Percentiles rank a stretch among this genome's conserved stretches.
These are phyloP conservation scores for Aspergillus aculeatus DNA, from an alignment of 2,329 filamentous ascomycete species.

Conservation along the genomic window DNA sequence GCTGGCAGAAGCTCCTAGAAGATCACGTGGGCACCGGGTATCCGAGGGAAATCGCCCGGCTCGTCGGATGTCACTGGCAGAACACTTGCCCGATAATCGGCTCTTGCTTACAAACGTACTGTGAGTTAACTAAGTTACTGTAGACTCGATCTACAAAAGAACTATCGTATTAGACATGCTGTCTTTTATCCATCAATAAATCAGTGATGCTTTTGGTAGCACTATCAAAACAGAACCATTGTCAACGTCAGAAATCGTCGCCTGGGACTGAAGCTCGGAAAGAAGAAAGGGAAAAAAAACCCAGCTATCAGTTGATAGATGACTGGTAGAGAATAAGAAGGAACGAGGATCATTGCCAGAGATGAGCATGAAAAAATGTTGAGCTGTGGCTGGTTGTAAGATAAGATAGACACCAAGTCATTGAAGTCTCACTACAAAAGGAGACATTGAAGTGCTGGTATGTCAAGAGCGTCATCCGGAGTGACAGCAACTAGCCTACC, in stretches of 20 bases:
- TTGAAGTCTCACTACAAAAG: background rate
- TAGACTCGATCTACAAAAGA: background rate
- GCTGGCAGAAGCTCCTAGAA: constrained; percentile 45
- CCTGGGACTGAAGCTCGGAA: too few species aligned
- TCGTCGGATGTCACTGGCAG: constrained; percentile 19
- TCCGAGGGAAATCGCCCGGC: constrained; percentile 29
- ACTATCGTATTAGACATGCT: background rate
- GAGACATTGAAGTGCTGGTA: background rate
- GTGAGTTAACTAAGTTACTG: background rate
- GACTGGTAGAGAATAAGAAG: background rate
- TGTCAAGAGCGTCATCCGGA: background rate
- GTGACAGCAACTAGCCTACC: background rate
- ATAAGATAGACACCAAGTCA: background rate
- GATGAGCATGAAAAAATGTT: background rate
- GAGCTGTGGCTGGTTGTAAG: too few species aligned
- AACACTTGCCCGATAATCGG: background rate
- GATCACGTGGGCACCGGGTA: constrained; percentile 34
- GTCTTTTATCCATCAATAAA: too few species aligned
- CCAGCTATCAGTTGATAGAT: too few species aligned
- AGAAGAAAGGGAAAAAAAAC: too few species aligned
- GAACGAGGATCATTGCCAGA: background rate
- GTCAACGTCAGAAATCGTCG: too few species aligned
- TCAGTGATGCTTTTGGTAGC: too few species aligned
- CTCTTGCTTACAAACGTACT: background rate
- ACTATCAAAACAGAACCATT: too few species aligned